Evolutionary conservation across 2,329 filamentous ascomycete genomes (phyloP).

Genomic region (Lachnellula cervina): DNA sequence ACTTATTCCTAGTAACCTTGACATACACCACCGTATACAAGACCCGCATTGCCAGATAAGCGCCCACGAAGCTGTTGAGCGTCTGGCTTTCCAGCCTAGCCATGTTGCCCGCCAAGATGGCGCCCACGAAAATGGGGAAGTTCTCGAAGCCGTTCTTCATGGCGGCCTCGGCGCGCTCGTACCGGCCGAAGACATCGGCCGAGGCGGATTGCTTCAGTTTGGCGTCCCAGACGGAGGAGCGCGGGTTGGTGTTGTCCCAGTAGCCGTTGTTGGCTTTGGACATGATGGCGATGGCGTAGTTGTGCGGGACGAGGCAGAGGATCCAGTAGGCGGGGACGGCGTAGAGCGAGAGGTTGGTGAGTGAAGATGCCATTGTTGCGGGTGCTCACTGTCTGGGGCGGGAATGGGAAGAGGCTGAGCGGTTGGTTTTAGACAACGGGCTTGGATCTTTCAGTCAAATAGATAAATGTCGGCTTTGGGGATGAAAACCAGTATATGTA

Average conservation of each 20-base stretch:
- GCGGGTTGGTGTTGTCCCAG: constrained; percentile 41
- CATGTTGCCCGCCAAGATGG: constrained; percentile 39
- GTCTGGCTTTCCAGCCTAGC: constrained; percentile 28
- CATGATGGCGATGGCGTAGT: constrained; percentile 32
- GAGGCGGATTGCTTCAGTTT: constrained; percentile 35
- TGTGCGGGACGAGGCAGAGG: constrained; percentile 38
- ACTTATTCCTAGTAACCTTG: not conserved
- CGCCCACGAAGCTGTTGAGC: constrained; percentile 14
- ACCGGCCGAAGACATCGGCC: constrained; percentile 35
- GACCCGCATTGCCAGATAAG: constrained; percentile 5
- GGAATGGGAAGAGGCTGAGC: no score
- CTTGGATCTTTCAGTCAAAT: no score
- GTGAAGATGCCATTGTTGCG: no score
- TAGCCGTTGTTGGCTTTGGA: constrained; percentile 32
- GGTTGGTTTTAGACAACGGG: no score
- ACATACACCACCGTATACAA: constrained; percentile 9
- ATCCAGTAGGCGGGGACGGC: constrained; percentile 41
- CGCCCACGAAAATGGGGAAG: constrained; percentile 40
- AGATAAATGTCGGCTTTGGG: no score
- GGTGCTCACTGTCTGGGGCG: no score
- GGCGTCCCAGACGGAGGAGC: constrained; percentile 31
- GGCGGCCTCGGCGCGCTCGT: constrained; percentile 41
- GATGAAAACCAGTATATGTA: no score
- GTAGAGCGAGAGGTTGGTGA: constrained; percentile 20
- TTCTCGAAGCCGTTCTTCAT: constrained; percentile 44